Evolutionary conservation across 2,329 filamentous ascomycete species (phyloP).

Genomic region (Alternaria incomplexa): DNA sequence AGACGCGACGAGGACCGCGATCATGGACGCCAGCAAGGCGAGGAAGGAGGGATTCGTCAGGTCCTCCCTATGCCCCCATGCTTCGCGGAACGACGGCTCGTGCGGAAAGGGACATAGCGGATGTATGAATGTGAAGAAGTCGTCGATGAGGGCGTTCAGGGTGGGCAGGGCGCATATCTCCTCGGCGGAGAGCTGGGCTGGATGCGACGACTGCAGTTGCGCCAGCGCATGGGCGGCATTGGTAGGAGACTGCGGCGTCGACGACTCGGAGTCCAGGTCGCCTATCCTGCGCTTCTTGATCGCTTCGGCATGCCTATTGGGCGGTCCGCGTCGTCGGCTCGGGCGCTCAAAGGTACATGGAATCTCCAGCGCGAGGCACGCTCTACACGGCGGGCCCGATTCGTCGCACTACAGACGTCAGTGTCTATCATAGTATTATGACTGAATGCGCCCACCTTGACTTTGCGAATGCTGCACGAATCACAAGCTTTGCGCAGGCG

Average conservation of each 20-base stretch:
- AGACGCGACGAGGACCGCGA: constrained; percentile 74
- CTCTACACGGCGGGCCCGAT: constrained; percentile 68
- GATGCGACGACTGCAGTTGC: constrained; percentile 55
- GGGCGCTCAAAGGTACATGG: constrained; percentile 71
- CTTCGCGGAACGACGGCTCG: constrained; percentile 75
- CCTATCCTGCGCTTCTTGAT: constrained; percentile 67
- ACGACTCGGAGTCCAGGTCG: constrained; percentile 50
- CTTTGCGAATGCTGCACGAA: constrained; percentile 52
- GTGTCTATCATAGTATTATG: background rate
- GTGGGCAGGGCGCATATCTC: constrained; percentile 73
- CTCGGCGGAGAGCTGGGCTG: constrained; percentile 63
- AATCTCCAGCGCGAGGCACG: constrained; percentile 69
- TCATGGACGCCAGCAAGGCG: constrained; percentile 75
- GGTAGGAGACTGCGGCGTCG: constrained; percentile 58
- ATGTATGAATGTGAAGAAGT: constrained; percentile 84
- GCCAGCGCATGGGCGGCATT: constrained; percentile 61
- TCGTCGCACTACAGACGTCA: constrained; percentile 64
- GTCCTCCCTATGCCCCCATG: constrained; percentile 71
- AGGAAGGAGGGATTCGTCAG: constrained; percentile 70
- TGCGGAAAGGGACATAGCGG: constrained; percentile 79
- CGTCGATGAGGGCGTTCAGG: constrained; percentile 73
- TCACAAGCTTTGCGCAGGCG: constrained; percentile 51
- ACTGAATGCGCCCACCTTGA: constrained; percentile 37
- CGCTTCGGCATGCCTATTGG: constrained; percentile 70
- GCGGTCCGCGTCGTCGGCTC: constrained; percentile 67